Conservation (phyloP, 352 stramenopile species). For the Globisporangium cederbergense region DNA sequence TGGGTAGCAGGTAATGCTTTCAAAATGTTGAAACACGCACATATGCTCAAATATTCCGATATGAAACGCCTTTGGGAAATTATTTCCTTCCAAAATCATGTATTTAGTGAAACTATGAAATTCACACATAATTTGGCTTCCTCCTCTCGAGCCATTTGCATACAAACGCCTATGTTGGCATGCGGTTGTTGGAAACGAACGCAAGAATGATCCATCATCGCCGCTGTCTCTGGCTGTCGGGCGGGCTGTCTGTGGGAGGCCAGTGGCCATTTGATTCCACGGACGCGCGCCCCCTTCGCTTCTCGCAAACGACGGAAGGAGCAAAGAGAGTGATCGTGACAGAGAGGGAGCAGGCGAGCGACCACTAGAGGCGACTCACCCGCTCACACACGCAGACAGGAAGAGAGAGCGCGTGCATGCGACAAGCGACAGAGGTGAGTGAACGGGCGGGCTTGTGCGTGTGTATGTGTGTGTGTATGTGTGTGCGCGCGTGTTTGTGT, state of each 20-base stretch:
- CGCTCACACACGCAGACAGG: not conserved
- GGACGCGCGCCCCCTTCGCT: constrained; percentile 3
- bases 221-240: not conserved
- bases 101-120: no score
- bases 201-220: constrained; percentile 14
- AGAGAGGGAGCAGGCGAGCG: not conserved
- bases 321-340: not conserved
- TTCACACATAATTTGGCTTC: no score
- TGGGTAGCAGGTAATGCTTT: no score
- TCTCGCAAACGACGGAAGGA: constrained; percentile 5
- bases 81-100: no score
- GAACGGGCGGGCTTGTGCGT: not conserved
- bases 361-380: not conserved
- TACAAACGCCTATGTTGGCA: no score
- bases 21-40: no score
- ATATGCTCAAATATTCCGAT: no score
- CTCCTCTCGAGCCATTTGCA: no score
- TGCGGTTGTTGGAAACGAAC: no score
- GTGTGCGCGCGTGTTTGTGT: not conserved
- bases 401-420: not conserved
- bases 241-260: constrained; percentile 1
- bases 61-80: no score
- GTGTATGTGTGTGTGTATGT: not conserved
- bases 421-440: constrained; percentile 8
- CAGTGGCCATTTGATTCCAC: constrained; percentile 15